A percentile compares a stretch with the other conserved stretches of the same genome.
phyloP scores from a whole-genome alignment of 2,329 filamentous ascomycete genomes.

The Leptographium radiaticola region DNA sequence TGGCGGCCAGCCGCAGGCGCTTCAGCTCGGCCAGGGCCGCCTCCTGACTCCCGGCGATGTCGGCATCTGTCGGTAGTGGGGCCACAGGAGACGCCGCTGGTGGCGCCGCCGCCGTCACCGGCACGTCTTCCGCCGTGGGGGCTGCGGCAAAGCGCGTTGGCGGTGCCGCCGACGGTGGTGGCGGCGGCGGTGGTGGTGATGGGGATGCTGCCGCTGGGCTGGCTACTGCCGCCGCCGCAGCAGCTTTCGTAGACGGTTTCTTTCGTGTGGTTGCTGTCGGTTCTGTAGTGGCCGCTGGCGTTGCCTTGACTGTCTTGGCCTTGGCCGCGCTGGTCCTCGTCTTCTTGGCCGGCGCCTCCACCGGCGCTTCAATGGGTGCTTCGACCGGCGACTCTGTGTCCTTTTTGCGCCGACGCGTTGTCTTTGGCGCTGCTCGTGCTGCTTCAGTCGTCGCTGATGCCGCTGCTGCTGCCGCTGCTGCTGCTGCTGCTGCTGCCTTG shows the following conservation, averaged over 20 bases:
- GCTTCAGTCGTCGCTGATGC: neutral
- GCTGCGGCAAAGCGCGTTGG: neutral
- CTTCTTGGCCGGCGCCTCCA: neutral
- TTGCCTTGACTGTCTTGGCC: neutral
- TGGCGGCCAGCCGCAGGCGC: constrained; percentile 6
- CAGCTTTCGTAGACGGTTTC: neutral
- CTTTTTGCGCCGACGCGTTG: neutral
- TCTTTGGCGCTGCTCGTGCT: neutral
- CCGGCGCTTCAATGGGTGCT: neutral
- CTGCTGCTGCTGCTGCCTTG: neutral
- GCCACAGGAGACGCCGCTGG: constrained; percentile 1
- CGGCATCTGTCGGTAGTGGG: constrained; percentile 1
- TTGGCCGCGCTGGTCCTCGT: neutral
- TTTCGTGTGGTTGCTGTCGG: neutral
- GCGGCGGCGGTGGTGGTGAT: neutral
- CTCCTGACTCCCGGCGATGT: constrained; percentile 4
- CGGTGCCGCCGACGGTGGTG: neutral
- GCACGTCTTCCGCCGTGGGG: neutral
- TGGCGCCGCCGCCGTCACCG: neutral
- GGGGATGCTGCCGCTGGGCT: no score
- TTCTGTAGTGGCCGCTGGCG: constrained; percentile 3
- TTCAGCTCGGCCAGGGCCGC: constrained; percentile 10
- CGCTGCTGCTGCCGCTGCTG: neutral
- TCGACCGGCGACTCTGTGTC: neutral
- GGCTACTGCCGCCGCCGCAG: neutral